Percentiles rank a stretch among this genome's conserved stretches.
phyloP scores from a whole-genome alignment of 2,329 filamentous ascomycete species.

The Fusarium palustre region DNA sequence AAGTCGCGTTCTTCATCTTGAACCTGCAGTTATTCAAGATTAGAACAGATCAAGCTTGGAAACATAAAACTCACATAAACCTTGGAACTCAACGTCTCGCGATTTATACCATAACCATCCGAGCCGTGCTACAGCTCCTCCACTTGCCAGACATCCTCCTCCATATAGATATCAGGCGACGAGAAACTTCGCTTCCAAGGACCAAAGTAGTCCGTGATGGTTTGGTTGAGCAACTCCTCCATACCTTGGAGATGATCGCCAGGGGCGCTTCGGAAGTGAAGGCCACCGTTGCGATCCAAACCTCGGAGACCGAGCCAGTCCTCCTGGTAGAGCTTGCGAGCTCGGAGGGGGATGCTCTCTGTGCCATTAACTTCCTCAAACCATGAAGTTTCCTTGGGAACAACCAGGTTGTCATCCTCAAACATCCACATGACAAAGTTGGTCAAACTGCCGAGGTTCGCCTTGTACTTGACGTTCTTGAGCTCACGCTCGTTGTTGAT shows the following conservation, averaged over 20 bases:
- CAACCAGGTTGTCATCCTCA: conserved; percentile 83
- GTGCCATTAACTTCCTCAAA: conserved; percentile 87
- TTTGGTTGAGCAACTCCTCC: conserved; percentile 72
- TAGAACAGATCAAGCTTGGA: background rate
- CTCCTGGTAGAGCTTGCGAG: conserved; percentile 81
- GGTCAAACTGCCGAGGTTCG: conserved; percentile 75
- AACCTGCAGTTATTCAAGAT: background rate
- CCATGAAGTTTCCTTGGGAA: conserved; percentile 92
- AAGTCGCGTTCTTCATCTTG: background rate
- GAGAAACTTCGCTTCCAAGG: conserved; percentile 57
- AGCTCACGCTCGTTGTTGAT: conserved; percentile 88
- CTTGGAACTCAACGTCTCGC: background rate
- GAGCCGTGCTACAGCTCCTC: conserved; percentile 54
- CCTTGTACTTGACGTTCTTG: conserved; percentile 81
- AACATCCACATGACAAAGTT: conserved; percentile 93
- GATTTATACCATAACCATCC: background rate
- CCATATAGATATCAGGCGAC: conserved; percentile 20
- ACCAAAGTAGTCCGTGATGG: conserved; percentile 76
- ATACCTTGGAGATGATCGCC: conserved; percentile 87
- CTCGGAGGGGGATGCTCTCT: conserved; percentile 73
- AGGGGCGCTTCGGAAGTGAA: conserved; percentile 78
- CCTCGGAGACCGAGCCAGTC: conserved; percentile 91
- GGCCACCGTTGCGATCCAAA: conserved; percentile 81
- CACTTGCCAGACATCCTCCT: conserved; percentile 35
- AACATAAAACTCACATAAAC: background rate